Base-by-base conservation (phyloP, 192 early-diverging fungal genomes). In the Entrophospora sp. region DNA sequence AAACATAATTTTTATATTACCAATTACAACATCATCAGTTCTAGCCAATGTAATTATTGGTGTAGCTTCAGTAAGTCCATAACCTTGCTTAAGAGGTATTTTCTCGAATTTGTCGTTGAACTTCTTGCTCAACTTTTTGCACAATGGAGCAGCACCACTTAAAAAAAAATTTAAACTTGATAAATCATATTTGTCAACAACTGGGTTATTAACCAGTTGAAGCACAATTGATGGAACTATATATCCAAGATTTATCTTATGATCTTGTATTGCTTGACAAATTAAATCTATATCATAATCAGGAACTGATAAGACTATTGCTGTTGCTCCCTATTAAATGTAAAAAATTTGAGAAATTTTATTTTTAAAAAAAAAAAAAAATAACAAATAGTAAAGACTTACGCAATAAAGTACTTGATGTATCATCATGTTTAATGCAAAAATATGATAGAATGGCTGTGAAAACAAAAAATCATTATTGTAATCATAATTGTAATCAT, bases 181-280 rank as follows among this genome's bases (percentile, higher is more conserved):
- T 32, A 93, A 68, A 53, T 88, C 77, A 68, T 79, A 91, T 14
- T 86, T 77, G 7, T 79, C 72, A 8, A 86, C 78, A 31, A 85
- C 48, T 5, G 87, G 84, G 20, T 80, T 68, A 46, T 91, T 89
- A 31, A 82, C 77, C 28, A 93, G 69, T 42, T 75, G 67, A 10
- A 93, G 18, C 16, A 82, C 68, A 64, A 91, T 85, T 43, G 89
- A 89, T n/a, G 91, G 88, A 9, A 86, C 88, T 14, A 77, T 32
- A 53, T 72, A 59, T 36, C 69, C 53, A 13, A 64, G 44, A 14
- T 48, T 66, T 31, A 80, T 67, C 65, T 78, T 79, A 64, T 84
- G 79, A 31, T 75, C 74, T 63, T 81, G 75, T 30, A 92, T 76
- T 20, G 71, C 31, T 12, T 55, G 46, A 40, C 86, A 79, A 57